Conservation (phyloP, 164 flowering plant genomes). For the Buxus sempervirens region DNA sequence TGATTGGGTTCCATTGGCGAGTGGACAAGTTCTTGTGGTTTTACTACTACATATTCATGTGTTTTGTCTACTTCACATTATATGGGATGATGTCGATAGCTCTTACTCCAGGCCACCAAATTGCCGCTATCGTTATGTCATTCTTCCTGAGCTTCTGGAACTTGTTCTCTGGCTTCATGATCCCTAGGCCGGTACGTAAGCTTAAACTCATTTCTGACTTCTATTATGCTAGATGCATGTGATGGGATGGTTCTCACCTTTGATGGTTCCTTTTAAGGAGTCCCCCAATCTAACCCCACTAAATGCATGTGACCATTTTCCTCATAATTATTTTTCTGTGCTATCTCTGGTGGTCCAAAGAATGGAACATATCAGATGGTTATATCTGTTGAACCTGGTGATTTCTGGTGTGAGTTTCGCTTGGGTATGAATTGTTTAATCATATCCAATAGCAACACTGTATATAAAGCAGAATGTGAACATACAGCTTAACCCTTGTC, state of each 20-base stretch:
- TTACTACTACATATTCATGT: slow-evolving; percentile 51
- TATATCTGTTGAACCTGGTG: too few relatives aligned
- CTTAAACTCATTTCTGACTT: background rate
- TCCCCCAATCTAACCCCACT: background rate
- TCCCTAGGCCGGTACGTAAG: slow-evolving; percentile 43
- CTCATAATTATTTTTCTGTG: background rate
- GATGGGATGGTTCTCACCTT: background rate
- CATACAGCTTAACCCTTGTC: too few relatives aligned
- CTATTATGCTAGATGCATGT: background rate
- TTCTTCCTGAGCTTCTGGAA: slow-evolving; percentile 59
- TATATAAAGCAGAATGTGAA: too few relatives aligned
- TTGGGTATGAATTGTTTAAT: too few relatives aligned
- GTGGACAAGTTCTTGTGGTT: slow-evolving; percentile 42
- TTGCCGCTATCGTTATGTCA: slow-evolving; percentile 50
- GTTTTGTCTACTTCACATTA: slow-evolving; percentile 41
- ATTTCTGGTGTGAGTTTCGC: too few relatives aligned
- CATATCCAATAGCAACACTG: too few relatives aligned
- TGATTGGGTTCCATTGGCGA: slow-evolving; percentile 52
- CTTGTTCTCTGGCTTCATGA: slow-evolving; percentile 58
- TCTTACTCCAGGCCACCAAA: slow-evolving; percentile 44
- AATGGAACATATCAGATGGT: too few relatives aligned
- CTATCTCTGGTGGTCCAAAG: background rate
- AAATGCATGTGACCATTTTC: background rate
- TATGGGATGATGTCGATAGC: slow-evolving; percentile 67
- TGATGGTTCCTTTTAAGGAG: background rate